Evolutionary conservation across 1,284 basidiomycete genomes (phyloP), one percentile per base, ranked within the genome.

Genomic region (Anthracocystis walkeri): DNA sequence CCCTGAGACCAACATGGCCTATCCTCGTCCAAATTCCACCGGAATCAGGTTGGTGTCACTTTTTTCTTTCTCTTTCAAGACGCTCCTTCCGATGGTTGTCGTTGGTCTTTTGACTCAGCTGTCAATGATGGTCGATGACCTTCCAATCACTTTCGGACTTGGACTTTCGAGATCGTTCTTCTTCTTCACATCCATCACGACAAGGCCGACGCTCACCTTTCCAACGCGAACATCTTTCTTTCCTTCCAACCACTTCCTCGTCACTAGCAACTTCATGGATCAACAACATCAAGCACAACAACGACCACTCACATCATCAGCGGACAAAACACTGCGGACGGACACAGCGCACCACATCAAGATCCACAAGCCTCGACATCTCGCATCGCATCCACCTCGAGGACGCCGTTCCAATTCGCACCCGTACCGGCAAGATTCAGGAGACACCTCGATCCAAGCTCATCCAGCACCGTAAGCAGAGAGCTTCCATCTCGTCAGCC

Each of bases 381-480:
- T 11, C 18, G 46, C 2, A 23, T 25, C 18, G n/a, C 64, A 27
- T 54, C 57, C 0, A 38, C 57, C 2, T 55, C 57, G 11, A 49
- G 52, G 21, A 40, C 52, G 14, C 52, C 58, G 11, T 60, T 66
- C 42, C 48, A 56, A 21, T 62, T 62, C 23, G 58, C 65, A 29
- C 65, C 58, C 6, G 58, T 61, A 8, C 65, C 65, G 11, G 58
- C 45, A 23, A 60, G 65, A 23, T 60, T 57, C 49, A 50, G 58
- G 27, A 53, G 58, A 31, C 56, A 54, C 25, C 35, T 65, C n/a
- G 33, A 58, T 23, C 20, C 33, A 5, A 55, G 12, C 40, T 25
- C 62, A 4, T 16, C 46, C 7, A 18, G 23, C 14, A 25, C 50
- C 20, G 27, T 46, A 21, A 35, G 25, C 33, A 48, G 40, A n/a